phyloP scores from a whole-genome alignment of 352 stramenopile genomes.

The Blastocystis sp. region DNA sequence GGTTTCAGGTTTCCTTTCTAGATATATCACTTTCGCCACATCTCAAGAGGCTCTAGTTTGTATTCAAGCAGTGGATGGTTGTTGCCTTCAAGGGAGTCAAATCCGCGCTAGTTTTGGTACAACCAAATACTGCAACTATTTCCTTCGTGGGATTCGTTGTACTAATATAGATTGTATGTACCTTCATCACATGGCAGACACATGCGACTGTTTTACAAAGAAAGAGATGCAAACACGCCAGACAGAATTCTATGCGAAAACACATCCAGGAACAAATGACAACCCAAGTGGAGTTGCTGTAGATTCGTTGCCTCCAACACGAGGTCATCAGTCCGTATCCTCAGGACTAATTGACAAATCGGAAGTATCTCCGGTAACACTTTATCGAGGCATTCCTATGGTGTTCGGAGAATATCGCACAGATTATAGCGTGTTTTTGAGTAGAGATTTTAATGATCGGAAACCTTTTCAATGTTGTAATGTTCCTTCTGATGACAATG shows the following conservation, averaged over 20 bases:
- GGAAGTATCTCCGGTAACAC: not conserved
- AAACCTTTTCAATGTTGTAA: not conserved
- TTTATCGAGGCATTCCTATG: not conserved
- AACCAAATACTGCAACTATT: constrained; percentile 92
- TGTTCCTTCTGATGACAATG: not conserved
- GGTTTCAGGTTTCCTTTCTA: not conserved
- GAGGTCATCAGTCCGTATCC: too few species aligned
- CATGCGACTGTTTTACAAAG: constrained; percentile 89
- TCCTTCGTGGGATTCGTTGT: constrained; percentile 83
- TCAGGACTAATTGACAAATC: not conserved
- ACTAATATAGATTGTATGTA: constrained; percentile 90
- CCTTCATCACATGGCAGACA: constrained; percentile 85
- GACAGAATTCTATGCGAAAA: constrained; percentile 25
- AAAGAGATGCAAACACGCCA: constrained; percentile 78
- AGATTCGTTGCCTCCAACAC: too few species aligned
- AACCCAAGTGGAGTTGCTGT: too few species aligned
- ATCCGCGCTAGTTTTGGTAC: constrained; percentile 83
- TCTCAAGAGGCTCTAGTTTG: not conserved
- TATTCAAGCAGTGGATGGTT: constrained; percentile 9
- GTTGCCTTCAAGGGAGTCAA: not conserved
- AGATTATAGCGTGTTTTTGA: not conserved
- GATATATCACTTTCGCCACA: constrained; percentile 24
- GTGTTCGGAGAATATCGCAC: not conserved
- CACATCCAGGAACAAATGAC: not conserved
- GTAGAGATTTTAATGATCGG: not conserved